Base-by-base conservation (phyloP, 495 filamentous ascomycete species). In the Podospora anserina region DNA sequence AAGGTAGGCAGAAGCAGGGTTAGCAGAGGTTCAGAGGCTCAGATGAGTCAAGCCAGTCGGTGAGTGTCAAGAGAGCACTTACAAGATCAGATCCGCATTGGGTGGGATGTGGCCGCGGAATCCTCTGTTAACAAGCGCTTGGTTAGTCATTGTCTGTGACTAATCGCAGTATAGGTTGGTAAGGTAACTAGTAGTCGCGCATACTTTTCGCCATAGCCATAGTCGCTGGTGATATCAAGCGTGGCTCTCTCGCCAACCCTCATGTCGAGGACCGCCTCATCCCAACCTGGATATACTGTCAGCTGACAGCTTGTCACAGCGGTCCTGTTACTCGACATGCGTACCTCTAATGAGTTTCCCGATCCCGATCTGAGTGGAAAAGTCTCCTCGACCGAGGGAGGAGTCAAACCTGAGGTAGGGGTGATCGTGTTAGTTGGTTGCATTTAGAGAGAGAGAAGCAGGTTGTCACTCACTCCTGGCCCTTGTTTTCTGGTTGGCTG, bases 241-340 rank as follows among this genome's bases (percentile, higher is more conserved):
- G 88, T 89, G 27, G 91, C 88, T 78, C 89, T 90, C 83, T 96
- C 92, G 70, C 92, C 92, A 11, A 92, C 81, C 70, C 83, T 88
- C 91, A 96, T 94, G 68, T 87, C 81, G 26, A 86, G 79, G 32
- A 96, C 91, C 68, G 90, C 92, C 82, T 94, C 88, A 69, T 96
- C 92, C 92, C 92, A 96, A 59, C 92, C 92, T 93, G 32, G 3
- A 60, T 4, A 53, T 39, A 56, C 34, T 54, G 39, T 11, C 32
- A 49, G 39, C 39, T 49, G 9, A 13, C 39, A 49, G 15, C 39
- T 49, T 16, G 63, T 28, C 44, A 26, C 34, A 30, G 49, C 13
- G 49, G 6, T 27, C 39, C 9, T 26, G 23, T 49, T 68, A 61
- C 15, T 26, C 66, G 28, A 9, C 11, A 34, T 23, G 68, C 78